Percentiles rank a stretch among this genome's conserved stretches.
These are phyloP conservation scores for Nicotiana knightiana DNA, from an alignment of 257 asterid species.

Conservation along the genomic window DNA sequence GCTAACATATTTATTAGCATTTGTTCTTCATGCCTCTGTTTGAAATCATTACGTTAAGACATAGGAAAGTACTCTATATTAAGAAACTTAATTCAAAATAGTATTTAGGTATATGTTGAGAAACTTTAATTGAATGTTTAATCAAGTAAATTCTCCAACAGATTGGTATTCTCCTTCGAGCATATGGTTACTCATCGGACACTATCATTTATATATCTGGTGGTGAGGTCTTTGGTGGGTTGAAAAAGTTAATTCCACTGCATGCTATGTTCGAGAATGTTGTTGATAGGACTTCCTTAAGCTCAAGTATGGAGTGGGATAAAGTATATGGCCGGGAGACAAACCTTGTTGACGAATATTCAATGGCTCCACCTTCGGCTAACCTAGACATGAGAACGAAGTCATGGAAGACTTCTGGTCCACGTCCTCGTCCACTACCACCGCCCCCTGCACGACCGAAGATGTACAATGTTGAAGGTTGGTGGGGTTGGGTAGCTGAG, in stretches of 20 bases:
- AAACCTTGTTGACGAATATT: constrained; percentile 52
- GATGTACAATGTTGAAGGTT: constrained; percentile 87
- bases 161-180: constrained; percentile 93
- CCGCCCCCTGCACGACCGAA: constrained; percentile 87
- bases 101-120: neutral
- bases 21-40: neutral
- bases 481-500: constrained; percentile 99
- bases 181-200: constrained; percentile 85
- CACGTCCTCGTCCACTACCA: constrained; percentile 94
- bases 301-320: constrained; percentile 63
- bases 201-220: constrained; percentile 81
- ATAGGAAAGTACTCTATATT: neutral
- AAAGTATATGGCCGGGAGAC: constrained; percentile 85
- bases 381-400: constrained; percentile 40
- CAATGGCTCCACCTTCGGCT: constrained; percentile 36
- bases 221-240: constrained; percentile 96
- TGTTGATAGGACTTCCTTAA: constrained; percentile 82
- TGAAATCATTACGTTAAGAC: neutral
- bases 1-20: neutral
- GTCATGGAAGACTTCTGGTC: constrained; percentile 57
- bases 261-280: constrained; percentile 94
- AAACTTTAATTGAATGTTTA: neutral
- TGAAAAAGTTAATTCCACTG: constrained; percentile 86
- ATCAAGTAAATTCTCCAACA: constrained; percentile 21
- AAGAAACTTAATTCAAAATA: neutral